phyloP scores from a whole-genome alignment of 441 rosid species.

The Syzygium malaccense region DNA sequence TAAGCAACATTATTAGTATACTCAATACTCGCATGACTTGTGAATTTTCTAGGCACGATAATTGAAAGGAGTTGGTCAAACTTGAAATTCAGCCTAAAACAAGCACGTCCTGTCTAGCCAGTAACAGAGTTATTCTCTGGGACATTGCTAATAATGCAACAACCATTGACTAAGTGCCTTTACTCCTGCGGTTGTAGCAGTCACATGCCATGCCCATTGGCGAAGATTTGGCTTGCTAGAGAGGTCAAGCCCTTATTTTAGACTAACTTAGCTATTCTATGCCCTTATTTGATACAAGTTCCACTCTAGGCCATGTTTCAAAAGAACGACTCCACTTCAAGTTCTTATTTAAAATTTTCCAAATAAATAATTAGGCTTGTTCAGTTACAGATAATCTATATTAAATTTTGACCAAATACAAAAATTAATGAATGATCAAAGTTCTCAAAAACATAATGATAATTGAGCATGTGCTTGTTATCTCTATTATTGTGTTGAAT shows the following conservation, averaged over 20 bases:
- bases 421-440: background rate
- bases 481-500: background rate
- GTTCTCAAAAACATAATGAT: background rate
- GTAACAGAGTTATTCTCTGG: background rate
- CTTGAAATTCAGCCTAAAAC: background rate
- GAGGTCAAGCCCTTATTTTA: background rate
- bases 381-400: background rate
- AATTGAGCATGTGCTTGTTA: background rate
- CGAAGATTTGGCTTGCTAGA: rapidly evolving
- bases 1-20: background rate
- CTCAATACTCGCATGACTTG: background rate
- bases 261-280: rapidly evolving
- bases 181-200: background rate
- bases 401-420: background rate
- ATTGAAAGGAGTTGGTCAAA: background rate
- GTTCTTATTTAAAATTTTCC: background rate
- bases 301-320: rapidly evolving
- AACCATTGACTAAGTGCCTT: background rate
- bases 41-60: background rate
- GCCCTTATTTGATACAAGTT: background rate
- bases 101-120: background rate
- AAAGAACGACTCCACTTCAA: background rate
- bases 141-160: background rate
- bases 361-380: background rate
- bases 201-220: background rate